Evolutionary conservation across 2,329 filamentous ascomycete species (phyloP).

Genomic region (Coniochaeta pulveracea): DNA sequence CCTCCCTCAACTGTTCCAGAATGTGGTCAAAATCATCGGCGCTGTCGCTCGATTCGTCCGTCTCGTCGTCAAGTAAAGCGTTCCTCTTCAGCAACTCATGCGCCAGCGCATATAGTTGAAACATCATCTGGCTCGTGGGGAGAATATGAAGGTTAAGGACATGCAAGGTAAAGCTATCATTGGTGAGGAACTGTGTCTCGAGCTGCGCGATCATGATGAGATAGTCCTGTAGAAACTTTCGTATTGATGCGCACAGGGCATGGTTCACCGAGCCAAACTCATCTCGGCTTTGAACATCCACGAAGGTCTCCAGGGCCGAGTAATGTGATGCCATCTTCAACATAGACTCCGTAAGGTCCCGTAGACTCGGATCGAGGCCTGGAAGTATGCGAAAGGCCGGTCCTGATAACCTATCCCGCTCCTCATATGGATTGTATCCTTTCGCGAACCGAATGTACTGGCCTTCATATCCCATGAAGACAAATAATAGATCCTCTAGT

Average conservation of each 20-base stretch:
- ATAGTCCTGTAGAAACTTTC: conserved; percentile 87
- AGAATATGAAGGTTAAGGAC: conserved; percentile 86
- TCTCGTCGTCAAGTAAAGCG: conserved; percentile 71
- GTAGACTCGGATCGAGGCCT: conserved; percentile 81
- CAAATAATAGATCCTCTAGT: conserved; percentile 82
- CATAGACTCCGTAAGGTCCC: conserved; percentile 80
- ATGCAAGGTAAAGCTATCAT: conserved; percentile 81
- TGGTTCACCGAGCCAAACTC: conserved; percentile 94
- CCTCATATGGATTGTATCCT: conserved; percentile 70
- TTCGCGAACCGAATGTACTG: conserved; percentile 86
- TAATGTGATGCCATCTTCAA: conserved; percentile 92
- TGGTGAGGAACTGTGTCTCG: conserved; percentile 85
- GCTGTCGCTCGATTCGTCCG: conserved; percentile 59
- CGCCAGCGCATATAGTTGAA: conserved; percentile 77
- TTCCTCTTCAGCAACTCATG: conserved; percentile 84
- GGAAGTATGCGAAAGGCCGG: conserved; percentile 69
- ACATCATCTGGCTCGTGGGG: conserved; percentile 81
- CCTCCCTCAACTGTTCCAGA: conserved; percentile 77
- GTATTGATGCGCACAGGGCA: conserved; percentile 87
- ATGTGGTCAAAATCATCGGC: conserved; percentile 87
- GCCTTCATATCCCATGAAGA: conserved; percentile 98
- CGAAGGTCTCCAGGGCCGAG: conserved; percentile 79
- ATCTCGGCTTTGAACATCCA: conserved; percentile 86
- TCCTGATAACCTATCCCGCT: conserved; percentile 77
- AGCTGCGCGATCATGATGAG: conserved; percentile 85